phyloP scores from a whole-genome alignment of 495 filamentous ascomycete genomes.

The Viridothelium virens region DNA sequence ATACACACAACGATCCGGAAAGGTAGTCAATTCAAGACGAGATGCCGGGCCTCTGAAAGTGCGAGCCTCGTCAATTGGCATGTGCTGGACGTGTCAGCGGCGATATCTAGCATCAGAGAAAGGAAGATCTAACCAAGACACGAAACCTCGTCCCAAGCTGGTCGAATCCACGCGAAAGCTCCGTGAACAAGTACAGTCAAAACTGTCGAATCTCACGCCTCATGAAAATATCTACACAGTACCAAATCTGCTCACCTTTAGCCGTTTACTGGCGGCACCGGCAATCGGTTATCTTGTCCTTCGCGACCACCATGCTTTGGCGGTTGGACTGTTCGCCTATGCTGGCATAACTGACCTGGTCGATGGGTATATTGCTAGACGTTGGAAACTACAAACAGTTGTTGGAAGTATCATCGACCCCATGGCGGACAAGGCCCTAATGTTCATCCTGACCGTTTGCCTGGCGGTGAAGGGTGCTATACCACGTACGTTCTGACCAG shows the following conservation, averaged over 20 bases:
- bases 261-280: constrained; percentile 75
- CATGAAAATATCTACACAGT: constrained; percentile 95
- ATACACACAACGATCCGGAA: not conserved
- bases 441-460: constrained; percentile 82
- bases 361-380: constrained; percentile 86
- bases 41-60: not conserved
- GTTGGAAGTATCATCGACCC: constrained; percentile 95
- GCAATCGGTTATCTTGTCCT: constrained; percentile 84
- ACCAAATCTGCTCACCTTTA: constrained; percentile 85
- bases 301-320: constrained; percentile 65
- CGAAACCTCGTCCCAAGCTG: constrained; percentile 15
- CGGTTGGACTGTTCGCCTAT: constrained; percentile 80
- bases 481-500: constrained; percentile 50
- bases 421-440: constrained; percentile 91
- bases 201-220: constrained; percentile 47
- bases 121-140: not conserved
- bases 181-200: constrained; percentile 33
- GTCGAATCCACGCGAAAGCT: constrained; percentile 19
- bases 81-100: constrained; percentile 1
- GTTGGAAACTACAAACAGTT: constrained; percentile 81
- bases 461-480: constrained; percentile 73
- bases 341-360: constrained; percentile 85
- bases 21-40: not conserved
- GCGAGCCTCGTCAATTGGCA: not conserved
- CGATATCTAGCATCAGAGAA: not conserved